A percentile compares a stretch with the other conserved stretches of the same genome.
phyloP scores from a whole-genome alignment of 768 basidiomycete genomes.

The Agaricus bisporus region DNA sequence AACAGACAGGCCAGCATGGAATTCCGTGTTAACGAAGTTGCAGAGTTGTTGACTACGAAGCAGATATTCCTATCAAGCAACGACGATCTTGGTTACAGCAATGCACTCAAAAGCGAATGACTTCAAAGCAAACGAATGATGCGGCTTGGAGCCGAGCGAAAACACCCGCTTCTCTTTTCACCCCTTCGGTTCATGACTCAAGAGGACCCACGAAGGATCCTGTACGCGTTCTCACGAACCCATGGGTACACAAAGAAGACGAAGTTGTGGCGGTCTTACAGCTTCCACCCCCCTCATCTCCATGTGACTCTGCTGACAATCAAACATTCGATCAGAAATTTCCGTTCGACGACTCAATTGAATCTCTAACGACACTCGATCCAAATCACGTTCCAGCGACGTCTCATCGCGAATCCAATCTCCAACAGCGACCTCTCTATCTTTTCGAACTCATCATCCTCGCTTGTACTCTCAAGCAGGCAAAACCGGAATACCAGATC shows the following conservation, averaged over 20 bases:
- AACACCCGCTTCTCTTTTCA: background rate
- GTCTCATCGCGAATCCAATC: background rate
- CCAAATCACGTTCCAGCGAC: background rate
- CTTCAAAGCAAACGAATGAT: background rate
- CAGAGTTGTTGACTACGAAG: background rate
- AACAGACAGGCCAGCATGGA: background rate
- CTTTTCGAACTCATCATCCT: slow-evolving; percentile 1
- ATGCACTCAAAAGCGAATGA: background rate
- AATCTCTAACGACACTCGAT: background rate
- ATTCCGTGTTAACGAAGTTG: background rate
- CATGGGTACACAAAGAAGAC: slow-evolving; percentile 2
- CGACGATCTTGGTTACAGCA: background rate
- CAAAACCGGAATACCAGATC: background rate
- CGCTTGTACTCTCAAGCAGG: slow-evolving; percentile 1
- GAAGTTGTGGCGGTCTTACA: slow-evolving; percentile 5
- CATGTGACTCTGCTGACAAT: background rate
- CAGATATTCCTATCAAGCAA: background rate
- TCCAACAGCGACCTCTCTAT: background rate
- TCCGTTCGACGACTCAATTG: background rate
- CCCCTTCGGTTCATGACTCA: background rate
- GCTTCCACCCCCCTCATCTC: background rate
- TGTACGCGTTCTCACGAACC: background rate
- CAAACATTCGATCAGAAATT: background rate
- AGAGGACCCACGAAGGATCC: slow-evolving; percentile 1
- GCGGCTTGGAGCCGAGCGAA: background rate